Evolutionary conservation across 306 rosid species (phyloP).

Genomic region (Quillaja saponaria): DNA sequence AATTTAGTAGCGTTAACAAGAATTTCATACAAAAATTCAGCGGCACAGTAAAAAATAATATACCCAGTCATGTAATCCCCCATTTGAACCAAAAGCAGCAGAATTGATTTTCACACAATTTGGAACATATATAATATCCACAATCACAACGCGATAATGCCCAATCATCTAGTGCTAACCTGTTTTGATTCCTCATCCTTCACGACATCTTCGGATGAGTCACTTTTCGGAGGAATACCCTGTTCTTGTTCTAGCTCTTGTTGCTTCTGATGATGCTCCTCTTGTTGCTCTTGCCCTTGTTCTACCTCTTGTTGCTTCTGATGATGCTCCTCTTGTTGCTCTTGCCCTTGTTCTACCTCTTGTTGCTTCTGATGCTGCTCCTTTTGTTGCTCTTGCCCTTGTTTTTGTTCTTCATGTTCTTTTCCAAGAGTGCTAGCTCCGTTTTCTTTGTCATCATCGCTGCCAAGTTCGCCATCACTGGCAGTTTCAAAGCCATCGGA

Average conservation of each 20-base stretch:
- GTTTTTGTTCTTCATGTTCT: neutral
- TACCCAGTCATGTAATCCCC: too few species aligned
- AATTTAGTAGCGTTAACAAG: too few species aligned
- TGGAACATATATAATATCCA: neutral
- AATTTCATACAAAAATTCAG: too few species aligned
- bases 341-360: neutral
- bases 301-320: neutral
- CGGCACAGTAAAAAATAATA: too few species aligned
- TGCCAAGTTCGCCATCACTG: conserved; percentile 54
- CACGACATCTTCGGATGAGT: conserved; percentile 24
- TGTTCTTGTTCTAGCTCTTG: conserved; percentile 1
- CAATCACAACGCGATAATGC: neutral
- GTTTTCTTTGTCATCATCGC: conserved; percentile 24
- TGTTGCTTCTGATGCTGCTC: neutral
- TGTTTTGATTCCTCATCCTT: conserved; percentile 7
- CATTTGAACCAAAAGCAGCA: neutral
- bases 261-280: neutral
- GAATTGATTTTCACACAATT: neutral
- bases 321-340: neutral
- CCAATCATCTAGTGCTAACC: neutral
- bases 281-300: conserved; percentile 6
- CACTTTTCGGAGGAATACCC: conserved; percentile 24
- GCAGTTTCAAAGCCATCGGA: conserved; percentile 64
- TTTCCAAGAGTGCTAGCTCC: neutral
- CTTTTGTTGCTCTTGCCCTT: conserved; percentile 1